A percentile compares a stretch with the other conserved stretches of the same genome.
These are phyloP conservation scores for Penicillium janthinellum DNA, from an alignment of 2,329 filamentous ascomycete species.

Conservation along the genomic window DNA sequence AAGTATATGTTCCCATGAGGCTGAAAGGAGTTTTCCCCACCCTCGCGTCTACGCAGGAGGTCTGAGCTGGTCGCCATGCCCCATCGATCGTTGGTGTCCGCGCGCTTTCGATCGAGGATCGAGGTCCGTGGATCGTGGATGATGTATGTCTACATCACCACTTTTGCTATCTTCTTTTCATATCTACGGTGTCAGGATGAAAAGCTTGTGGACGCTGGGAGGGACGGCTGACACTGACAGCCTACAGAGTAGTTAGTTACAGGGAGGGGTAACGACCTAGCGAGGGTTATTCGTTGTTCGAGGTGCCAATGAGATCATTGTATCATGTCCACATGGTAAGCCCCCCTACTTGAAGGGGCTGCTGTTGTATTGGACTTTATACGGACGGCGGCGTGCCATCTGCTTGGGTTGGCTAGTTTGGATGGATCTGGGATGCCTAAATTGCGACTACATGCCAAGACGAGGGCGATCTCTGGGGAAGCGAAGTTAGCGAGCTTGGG, in stretches of 20 bases:
- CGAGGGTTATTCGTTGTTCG: background rate
- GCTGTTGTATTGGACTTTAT: no score
- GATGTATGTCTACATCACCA: background rate
- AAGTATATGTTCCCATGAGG: background rate
- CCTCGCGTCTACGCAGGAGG: conserved; percentile 5
- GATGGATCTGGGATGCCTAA: background rate
- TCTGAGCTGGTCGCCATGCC: background rate
- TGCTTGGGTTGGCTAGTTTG: no score
- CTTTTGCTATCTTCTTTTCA: background rate
- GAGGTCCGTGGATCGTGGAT: background rate
- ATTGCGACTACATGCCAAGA: background rate
- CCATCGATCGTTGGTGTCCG: background rate
- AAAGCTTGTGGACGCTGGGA: background rate
- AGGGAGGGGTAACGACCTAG: background rate
- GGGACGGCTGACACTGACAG: background rate
- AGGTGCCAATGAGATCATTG: background rate
- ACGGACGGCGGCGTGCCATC: no score
- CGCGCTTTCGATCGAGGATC: background rate
- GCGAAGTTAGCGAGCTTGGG: background rate
- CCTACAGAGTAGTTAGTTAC: no score
- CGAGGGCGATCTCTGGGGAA: background rate
- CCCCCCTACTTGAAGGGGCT: background rate
- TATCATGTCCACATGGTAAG: background rate
- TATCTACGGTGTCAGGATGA: background rate
- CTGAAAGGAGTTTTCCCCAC: conserved; percentile 9